These are phyloP conservation scores for Colletotrichum karsti DNA, from an alignment of 2,329 filamentous ascomycete species.

Conservation along the genomic window DNA sequence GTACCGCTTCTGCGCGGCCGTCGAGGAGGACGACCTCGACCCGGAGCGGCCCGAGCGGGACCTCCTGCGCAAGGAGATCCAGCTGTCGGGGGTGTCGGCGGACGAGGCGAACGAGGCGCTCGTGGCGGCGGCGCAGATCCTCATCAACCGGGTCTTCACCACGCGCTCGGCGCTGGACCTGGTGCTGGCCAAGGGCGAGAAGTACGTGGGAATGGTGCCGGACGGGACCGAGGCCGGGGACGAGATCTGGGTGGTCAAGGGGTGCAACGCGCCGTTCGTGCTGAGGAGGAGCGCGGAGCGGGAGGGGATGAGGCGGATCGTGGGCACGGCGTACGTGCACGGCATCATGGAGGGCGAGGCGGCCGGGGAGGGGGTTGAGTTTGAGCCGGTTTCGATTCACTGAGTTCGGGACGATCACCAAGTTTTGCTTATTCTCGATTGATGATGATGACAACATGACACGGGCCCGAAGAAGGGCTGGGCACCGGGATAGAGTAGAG, in stretches of 20 bases:
- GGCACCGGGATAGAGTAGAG: not conserved
- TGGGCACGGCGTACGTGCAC: constrained; percentile 24
- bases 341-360: constrained; percentile 24
- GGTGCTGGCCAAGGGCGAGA: constrained; percentile 11
- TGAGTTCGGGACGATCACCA: not conserved
- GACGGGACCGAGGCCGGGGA: constrained; percentile 17
- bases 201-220: constrained; percentile 25
- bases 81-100: constrained; percentile 6
- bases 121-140: constrained; percentile 23
- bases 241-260: constrained; percentile 26
- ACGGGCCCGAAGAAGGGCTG: not conserved
- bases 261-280: constrained; percentile 27
- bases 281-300: constrained; percentile 20
- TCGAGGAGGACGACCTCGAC: constrained; percentile 24
- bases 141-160: constrained; percentile 20
- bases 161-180: constrained; percentile 22
- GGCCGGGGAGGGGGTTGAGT: not conserved
- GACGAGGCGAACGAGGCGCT: constrained; percentile 25
- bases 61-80: constrained; percentile 8
- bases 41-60: constrained; percentile 13
- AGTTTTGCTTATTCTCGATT: rapidly evolving
- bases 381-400: constrained; percentile 20
- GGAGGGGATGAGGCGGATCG: constrained; percentile 12
- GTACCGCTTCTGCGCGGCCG: constrained; percentile 21
- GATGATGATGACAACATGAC: not conserved